Evolutionary conservation across 441 rosid genomes (phyloP).

Genomic region (Gossypium davidsonii): DNA sequence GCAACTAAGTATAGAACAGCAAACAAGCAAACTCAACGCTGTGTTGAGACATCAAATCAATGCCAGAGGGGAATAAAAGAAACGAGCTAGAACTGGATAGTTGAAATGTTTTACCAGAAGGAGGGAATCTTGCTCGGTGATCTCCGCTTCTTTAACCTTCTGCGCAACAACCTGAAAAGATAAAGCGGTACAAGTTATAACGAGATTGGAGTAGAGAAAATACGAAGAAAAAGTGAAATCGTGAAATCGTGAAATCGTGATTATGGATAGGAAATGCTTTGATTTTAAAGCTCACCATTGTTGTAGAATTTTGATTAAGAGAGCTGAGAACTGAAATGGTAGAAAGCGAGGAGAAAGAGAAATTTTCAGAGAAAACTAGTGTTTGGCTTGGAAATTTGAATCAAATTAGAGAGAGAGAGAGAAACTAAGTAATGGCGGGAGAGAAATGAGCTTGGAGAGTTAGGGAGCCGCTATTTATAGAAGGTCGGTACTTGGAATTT

Average conservation of each 20-base stretch:
- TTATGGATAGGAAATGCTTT: conserved; percentile 3
- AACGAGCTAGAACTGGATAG: not conserved
- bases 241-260: not conserved
- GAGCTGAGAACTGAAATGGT: not conserved
- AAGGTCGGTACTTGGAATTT: no score
- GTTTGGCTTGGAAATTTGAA: conserved; percentile 30
- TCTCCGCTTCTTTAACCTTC: conserved; percentile 82
- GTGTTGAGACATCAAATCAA: not conserved
- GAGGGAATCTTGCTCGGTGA: conserved; percentile 94
- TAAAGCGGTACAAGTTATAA: not conserved
- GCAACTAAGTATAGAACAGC: not conserved
- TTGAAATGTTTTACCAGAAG: conserved; percentile 54
- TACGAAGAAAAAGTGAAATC: not conserved
- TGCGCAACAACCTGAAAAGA: conserved; percentile 62
- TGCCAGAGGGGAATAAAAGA: not conserved
- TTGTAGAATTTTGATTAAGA: conserved; percentile 9
- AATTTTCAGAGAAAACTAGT: not conserved
- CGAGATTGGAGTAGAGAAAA: not conserved
- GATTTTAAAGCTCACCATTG: conserved; percentile 44
- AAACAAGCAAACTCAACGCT: not conserved
- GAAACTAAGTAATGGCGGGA: conserved; percentile 22
- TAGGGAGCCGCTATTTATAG: not conserved
- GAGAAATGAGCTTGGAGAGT: not conserved
- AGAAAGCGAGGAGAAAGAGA: not conserved
- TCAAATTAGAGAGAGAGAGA: not conserved